Evolutionary conservation across 192 early-diverging fungal species (phyloP), one percentile per base, ranked within the genome.

Genomic region (Podila epicladia): DNA sequence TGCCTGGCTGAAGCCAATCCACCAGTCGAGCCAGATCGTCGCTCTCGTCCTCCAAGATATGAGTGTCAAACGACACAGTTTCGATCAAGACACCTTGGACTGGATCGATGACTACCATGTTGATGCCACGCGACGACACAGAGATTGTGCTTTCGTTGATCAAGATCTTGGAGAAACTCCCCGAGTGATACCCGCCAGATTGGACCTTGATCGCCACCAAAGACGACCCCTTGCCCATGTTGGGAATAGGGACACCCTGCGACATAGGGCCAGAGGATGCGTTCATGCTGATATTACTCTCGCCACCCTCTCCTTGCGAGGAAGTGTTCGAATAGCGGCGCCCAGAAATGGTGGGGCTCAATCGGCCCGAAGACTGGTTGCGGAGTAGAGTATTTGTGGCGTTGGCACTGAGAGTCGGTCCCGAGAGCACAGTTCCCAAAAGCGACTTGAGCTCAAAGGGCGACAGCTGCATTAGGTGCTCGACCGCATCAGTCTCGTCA

Each of bases 371-470:
- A 8, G 84, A 74, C 37, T 82, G 79, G 51, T 82, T 84, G 26
- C 83, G 82, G 28, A 86, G 69, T 22, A 88, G 58, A 4, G 83
- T 82, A 19, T 78, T 83, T 45, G 77, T 73, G 31, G 82, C 82
- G 22, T 76, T 83, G 60, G 78, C 59, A 29, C 84, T 83, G 48
- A 91, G 69, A 13, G 75, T 85, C 4, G 90, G 87, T 5, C 90
- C 92, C 29, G 89, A 91, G 8, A 96, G 74, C 9, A 96, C 88
- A 9, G 93, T 94, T 51, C 86, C 85, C 13, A 96, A 65, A 13
- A 96, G 75, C 9, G 89, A 87, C 66, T 94, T 92, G 77, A 95
- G 84, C 78, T 96, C 93, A 71, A 86, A 96, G 1, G 95, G 95
- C 29, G 91, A 93, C 9, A 94, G 69, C 74, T 93, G 89, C 93